Conservation (phyloP, 805 yeast genomes). For the Candida alai region DNA sequence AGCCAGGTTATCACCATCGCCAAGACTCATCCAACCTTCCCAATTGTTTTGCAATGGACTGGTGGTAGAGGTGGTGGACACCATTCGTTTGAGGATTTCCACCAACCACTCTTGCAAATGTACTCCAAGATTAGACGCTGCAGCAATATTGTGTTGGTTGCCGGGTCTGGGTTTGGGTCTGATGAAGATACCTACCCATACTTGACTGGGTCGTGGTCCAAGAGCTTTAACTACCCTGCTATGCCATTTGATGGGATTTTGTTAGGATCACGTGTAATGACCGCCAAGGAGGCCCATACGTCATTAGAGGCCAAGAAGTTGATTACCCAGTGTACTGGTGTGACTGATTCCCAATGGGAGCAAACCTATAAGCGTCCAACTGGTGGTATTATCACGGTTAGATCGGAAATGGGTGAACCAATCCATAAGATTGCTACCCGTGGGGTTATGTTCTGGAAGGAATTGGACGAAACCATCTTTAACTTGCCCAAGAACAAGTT, state of each 20-base stretch:
- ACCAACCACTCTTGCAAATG: slow-evolving; percentile 94
- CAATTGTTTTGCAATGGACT: slow-evolving; percentile 98
- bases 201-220: slow-evolving; percentile 97
- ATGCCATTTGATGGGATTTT: slow-evolving; percentile 99
- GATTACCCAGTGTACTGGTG: slow-evolving; percentile 89
- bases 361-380: slow-evolving; percentile 89
- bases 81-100: slow-evolving; percentile 99
- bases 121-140: slow-evolving; percentile 91
- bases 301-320: slow-evolving; percentile 91
- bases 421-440: slow-evolving; percentile 98
- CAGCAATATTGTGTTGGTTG: slow-evolving; percentile 82
- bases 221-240: slow-evolving; percentile 81
- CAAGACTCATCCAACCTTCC: slow-evolving; percentile 93
- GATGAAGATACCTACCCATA: slow-evolving; percentile 96
- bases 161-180: slow-evolving; percentile 98
- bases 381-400: slow-evolving; percentile 95
- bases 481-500: slow-evolving; percentile 85
- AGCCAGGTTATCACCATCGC: slow-evolving; percentile 85
- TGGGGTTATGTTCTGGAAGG: slow-evolving; percentile 97
- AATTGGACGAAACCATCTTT: slow-evolving; percentile 91
- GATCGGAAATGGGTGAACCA: slow-evolving; percentile 99
- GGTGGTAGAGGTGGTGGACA: slow-evolving; percentile 99
- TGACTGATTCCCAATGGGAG: slow-evolving; percentile 87
- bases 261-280: slow-evolving; percentile 96
- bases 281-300: slow-evolving; percentile 93